A percentile compares a stretch with the other conserved stretches of the same genome.
These are phyloP conservation scores for Argentina anserina DNA, from an alignment of 306 rosid genomes.

Conservation along the genomic window DNA sequence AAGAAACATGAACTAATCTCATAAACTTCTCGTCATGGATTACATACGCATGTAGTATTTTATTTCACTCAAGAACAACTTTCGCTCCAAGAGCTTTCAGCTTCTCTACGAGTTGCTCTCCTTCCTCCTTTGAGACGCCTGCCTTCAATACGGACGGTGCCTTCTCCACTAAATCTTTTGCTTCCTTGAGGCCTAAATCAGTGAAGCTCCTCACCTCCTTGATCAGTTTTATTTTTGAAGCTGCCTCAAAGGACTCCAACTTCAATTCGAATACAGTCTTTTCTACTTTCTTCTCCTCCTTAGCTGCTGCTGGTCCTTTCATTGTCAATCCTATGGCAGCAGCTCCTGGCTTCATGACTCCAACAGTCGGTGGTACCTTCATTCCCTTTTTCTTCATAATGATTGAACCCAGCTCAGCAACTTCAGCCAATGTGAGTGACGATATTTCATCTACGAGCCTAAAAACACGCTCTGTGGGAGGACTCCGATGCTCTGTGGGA, in stretches of 20 bases:
- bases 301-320: slow-evolving; percentile 48
- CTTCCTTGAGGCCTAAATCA: slow-evolving; percentile 86
- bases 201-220: slow-evolving; percentile 83
- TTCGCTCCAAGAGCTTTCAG: slow-evolving; percentile 86
- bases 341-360: slow-evolving; percentile 70
- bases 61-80: slow-evolving; percentile 66
- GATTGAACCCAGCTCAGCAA: slow-evolving; percentile 65
- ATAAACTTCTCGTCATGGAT: background rate
- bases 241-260: slow-evolving; percentile 71
- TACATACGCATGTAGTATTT: background rate
- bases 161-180: slow-evolving; percentile 81
- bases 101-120: slow-evolving; percentile 76
- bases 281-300: slow-evolving; percentile 81
- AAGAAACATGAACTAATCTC: slow-evolving; percentile 8
- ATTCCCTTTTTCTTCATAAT: slow-evolving; percentile 66
- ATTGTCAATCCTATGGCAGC: slow-evolving; percentile 55
- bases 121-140: slow-evolving; percentile 87
- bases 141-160: slow-evolving; percentile 69
- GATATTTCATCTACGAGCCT: slow-evolving; percentile 83
- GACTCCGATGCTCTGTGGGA: slow-evolving; percentile 76
- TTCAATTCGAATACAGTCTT: slow-evolving; percentile 77
- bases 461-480: slow-evolving; percentile 73
- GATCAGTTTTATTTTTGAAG: slow-evolving; percentile 79
- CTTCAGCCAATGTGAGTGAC: slow-evolving; percentile 66
- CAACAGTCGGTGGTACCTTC: slow-evolving; percentile 59